Evolutionary conservation across 805 yeast species (phyloP), one percentile per base, ranked within the genome.

Genomic region (Maudiozyma turicensis): DNA sequence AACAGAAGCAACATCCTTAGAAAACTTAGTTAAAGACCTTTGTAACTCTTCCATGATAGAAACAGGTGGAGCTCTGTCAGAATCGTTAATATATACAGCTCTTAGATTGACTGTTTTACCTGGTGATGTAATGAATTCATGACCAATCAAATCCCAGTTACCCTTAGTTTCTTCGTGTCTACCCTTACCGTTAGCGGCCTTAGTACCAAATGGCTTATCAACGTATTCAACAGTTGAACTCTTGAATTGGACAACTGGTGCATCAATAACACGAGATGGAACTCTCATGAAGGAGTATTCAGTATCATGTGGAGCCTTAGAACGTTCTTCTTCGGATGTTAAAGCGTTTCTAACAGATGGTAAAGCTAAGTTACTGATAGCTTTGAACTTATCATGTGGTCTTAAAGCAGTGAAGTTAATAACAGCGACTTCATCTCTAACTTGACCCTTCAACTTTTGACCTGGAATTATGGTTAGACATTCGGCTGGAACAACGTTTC

Each of bases 241-340:
- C 29, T 52, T 50, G 44, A 48, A 56, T 44, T 53, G 53, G 45
- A 58, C 54, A 20, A 52, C 50, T 32, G 61, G 61, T n/a, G 61
- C 54, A 41, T 58, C 59, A 40, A 58, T 54, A 44, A 58, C 52
- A 43, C 59, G 54, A 32, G 59, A 56, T 47, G 61, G 59, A 30
- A 58, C 59, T 29, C 42, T 56, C 43, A 58, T 45, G 50, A 58
- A 56, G 30, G 44, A 42, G 41, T 46, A 50, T 5, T 30, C 43
- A 11, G 55, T 37, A 40, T 44, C 46, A 34, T 48, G 50, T 14
- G 50, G 50, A 43, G 53, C 52, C 15, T 28, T 33, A 38, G 30
- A 48, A 30, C 29, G 44, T 10, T 48, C 34, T 37, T 49, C 50
- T 5, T 48, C 48, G 13, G 40, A 30, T 11, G 45, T 43, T 46